Conservation (phyloP, 257 asterid species). For the Sherardia arvensis region DNA sequence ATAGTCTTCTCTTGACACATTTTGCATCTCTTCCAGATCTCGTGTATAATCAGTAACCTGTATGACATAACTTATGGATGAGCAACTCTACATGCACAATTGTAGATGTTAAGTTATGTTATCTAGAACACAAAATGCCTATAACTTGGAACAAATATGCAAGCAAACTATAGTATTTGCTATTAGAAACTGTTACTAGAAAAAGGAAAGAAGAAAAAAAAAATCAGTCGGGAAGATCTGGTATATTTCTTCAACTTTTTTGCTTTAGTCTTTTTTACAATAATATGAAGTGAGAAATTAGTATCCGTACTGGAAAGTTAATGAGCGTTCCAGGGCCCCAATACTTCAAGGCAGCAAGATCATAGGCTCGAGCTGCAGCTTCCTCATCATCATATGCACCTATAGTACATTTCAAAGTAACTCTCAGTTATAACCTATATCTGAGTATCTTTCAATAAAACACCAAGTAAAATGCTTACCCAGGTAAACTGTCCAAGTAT, state of each 20-base stretch:
- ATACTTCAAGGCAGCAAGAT: slow-evolving; percentile 94
- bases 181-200: not conserved
- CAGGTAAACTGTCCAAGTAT: slow-evolving; percentile 65
- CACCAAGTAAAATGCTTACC: slow-evolving; percentile 50
- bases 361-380: slow-evolving; percentile 99
- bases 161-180: not conserved
- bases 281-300: slow-evolving; percentile 1
- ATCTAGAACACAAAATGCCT: not conserved
- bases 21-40: slow-evolving; percentile 99
- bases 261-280: slow-evolving; percentile 1
- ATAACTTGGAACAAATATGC: not conserved
- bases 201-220: not conserved
- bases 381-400: slow-evolving; percentile 99
- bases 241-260: not conserved
- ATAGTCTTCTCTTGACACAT: slow-evolving; percentile 87
- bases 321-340: slow-evolving; percentile 99
- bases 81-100: not conserved
- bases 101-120: not conserved
- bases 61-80: not conserved
- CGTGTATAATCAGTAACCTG: slow-evolving; percentile 91
- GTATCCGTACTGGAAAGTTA: slow-evolving; percentile 76
- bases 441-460: slow-evolving; percentile 6
- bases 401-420: slow-evolving; percentile 23
- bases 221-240: not conserved
- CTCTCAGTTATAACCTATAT: not conserved